These are phyloP conservation scores for Rhododendron williamsianum DNA, from an alignment of 148 eudicot genomes.

Conservation along the genomic window DNA sequence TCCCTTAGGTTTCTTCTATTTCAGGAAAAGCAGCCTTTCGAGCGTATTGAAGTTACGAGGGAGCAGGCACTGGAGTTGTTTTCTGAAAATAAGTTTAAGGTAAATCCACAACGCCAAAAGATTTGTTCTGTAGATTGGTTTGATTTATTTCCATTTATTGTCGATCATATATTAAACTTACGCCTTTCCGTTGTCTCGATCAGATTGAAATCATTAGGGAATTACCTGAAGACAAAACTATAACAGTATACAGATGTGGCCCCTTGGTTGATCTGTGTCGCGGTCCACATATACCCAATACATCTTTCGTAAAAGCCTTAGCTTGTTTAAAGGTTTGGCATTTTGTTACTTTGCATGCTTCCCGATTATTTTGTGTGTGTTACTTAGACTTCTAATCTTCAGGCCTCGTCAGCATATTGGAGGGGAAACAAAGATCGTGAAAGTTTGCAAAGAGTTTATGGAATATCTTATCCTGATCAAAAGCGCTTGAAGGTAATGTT, in stretches of 20 bases:
- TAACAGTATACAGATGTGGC: slow-evolving; percentile 98
- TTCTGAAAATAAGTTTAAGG: slow-evolving; percentile 93
- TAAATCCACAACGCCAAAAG: slow-evolving; percentile 10
- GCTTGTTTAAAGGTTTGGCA: slow-evolving; percentile 71
- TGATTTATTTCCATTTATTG: background rate
- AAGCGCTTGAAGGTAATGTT: slow-evolving; percentile 64
- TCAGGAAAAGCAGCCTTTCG: slow-evolving; percentile 95
- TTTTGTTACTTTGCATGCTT: background rate
- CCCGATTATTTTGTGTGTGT: background rate
- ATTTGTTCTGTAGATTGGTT: background rate
- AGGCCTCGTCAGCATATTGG: slow-evolving; percentile 99
- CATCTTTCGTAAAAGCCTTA: slow-evolving; percentile 87
- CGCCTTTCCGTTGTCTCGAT: slow-evolving; percentile 9
- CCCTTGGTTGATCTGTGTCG: slow-evolving; percentile 97
- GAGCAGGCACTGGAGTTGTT: slow-evolving; percentile 89
- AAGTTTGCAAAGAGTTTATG: slow-evolving; percentile 98
- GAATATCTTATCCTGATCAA: slow-evolving; percentile 85
- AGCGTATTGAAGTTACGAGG: slow-evolving; percentile 93
- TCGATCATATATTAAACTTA: background rate
- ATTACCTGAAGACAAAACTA: slow-evolving; percentile 93
- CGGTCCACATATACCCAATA: slow-evolving; percentile 97
- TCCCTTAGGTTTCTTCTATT: slow-evolving; percentile 9
- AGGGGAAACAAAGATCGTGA: slow-evolving; percentile 87
- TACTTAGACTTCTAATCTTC: slow-evolving; percentile 7
- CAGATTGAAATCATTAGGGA: slow-evolving; percentile 93